phyloP scores from a whole-genome alignment of 2,329 filamentous ascomycete species.

The Cytospora mali region DNA sequence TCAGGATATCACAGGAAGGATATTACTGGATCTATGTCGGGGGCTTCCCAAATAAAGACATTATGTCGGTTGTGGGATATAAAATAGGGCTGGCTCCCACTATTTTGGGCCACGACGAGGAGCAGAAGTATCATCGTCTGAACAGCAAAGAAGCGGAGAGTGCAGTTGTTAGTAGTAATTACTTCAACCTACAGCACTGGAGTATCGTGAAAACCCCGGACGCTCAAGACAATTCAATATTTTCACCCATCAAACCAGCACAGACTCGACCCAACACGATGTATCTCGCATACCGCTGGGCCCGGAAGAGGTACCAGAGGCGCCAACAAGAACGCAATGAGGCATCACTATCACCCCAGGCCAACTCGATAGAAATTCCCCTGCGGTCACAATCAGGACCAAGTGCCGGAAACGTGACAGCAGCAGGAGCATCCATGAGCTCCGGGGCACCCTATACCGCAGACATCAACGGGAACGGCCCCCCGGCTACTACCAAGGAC shows the following conservation, averaged over 20 bases:
- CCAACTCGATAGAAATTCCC: conserved; percentile 6
- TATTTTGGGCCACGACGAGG: neutral
- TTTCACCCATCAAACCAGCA: neutral
- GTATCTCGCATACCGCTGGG: conserved; percentile 32
- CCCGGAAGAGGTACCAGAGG: conserved; percentile 30
- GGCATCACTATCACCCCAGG: neutral
- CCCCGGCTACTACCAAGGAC: neutral
- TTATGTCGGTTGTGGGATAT: neutral
- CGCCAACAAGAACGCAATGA: conserved; percentile 2
- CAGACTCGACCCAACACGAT: conserved; percentile 26
- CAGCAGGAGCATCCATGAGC: neutral
- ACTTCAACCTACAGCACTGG: neutral
- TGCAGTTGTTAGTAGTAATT: too few relatives aligned
- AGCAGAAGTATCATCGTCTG: neutral
- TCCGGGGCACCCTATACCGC: neutral
- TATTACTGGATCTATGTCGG: neutral
- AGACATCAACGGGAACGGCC: neutral
- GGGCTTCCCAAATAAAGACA: neutral
- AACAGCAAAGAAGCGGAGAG: neutral
- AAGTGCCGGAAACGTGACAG: neutral
- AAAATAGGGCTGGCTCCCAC: neutral
- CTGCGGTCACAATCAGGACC: neutral
- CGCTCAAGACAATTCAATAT: too few relatives aligned
- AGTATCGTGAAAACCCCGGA: too few relatives aligned
- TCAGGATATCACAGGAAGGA: neutral